These are phyloP conservation scores for Fusarium sp. DNA, from an alignment of 2,329 filamentous ascomycete species.

Conservation along the genomic window DNA sequence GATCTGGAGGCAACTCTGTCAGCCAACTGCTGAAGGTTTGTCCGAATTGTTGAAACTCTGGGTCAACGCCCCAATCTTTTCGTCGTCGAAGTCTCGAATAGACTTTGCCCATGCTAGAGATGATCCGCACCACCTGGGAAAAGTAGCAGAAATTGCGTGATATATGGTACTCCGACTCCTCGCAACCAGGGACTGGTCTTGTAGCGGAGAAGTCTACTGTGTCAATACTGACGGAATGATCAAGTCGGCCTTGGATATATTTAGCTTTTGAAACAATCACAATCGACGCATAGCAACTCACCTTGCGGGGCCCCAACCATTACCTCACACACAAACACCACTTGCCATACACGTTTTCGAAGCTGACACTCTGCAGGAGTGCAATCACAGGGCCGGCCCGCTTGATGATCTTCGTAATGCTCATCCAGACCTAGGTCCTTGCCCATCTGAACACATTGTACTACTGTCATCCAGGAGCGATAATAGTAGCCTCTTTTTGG, in stretches of 20 bases:
- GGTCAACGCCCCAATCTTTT: slow-evolving; percentile 88
- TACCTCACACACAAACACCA: slow-evolving; percentile 83
- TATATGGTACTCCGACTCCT: slow-evolving; percentile 80
- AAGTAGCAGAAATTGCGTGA: slow-evolving; percentile 88
- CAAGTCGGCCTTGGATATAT: slow-evolving; percentile 72
- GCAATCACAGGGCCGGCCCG: slow-evolving; percentile 75
- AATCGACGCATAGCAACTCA: slow-evolving; percentile 2
- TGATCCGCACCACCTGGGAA: slow-evolving; percentile 78
- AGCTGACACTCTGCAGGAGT: slow-evolving; percentile 80
- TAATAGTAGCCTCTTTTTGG: slow-evolving; percentile 97
- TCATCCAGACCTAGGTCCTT: slow-evolving; percentile 92
- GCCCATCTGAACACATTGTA: slow-evolving; percentile 91
- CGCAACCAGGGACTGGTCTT: slow-evolving; percentile 71
- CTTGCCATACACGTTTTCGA: slow-evolving; percentile 91
- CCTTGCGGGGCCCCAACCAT: slow-evolving; percentile 97
- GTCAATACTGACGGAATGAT: slow-evolving; percentile 79
- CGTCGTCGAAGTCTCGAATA: slow-evolving; percentile 80
- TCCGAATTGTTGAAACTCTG: slow-evolving; percentile 82
- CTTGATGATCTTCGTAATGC: slow-evolving; percentile 81
- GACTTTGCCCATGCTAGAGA: slow-evolving; percentile 79
- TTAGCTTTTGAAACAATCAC: slow-evolving; percentile 13
- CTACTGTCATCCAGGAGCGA: slow-evolving; percentile 95
- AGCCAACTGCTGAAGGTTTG: slow-evolving; percentile 81
- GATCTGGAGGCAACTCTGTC: slow-evolving; percentile 78
- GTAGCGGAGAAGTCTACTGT: slow-evolving; percentile 80